Conservation (phyloP, 306 rosid genomes). For the Casuarina equisetifolia region DNA sequence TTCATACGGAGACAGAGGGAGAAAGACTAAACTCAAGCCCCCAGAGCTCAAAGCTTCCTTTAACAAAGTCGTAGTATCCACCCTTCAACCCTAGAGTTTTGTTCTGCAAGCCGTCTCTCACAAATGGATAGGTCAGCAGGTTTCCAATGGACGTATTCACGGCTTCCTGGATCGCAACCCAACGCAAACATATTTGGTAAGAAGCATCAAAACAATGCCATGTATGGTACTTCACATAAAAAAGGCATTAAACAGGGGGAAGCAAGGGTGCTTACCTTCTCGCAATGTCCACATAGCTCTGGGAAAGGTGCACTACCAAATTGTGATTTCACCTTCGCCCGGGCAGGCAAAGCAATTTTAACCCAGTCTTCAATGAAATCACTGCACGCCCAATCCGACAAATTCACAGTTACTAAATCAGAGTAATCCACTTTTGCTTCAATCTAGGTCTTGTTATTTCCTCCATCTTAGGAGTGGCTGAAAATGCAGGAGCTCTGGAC, state of each 20-base stretch:
- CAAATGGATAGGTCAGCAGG: conserved; percentile 91
- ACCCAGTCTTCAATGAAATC: conserved; percentile 95
- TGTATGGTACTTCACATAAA: neutral
- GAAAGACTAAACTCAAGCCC: conserved; percentile 75
- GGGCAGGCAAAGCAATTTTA: conserved; percentile 68
- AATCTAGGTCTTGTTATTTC: neutral
- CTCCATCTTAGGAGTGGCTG: too few species aligned
- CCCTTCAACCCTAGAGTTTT: conserved; percentile 77
- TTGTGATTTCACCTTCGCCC: conserved; percentile 58
- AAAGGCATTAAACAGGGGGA: neutral
- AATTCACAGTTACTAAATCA: neutral
- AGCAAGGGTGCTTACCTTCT: conserved; percentile 52
- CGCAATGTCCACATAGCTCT: conserved; percentile 71
- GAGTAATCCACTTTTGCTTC: neutral
- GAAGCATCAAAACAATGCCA: too few species aligned
- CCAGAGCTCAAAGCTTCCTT: conserved; percentile 89
- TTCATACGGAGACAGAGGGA: conserved; percentile 83
- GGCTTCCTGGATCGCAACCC: conserved; percentile 70
- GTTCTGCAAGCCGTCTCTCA: conserved; percentile 86
- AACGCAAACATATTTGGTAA: neutral
- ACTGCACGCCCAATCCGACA: conserved; percentile 38
- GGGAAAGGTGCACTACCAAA: conserved; percentile 36
- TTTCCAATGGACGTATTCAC: conserved; percentile 83
- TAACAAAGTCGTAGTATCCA: conserved; percentile 86
- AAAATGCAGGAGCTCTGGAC: too few species aligned